A percentile compares a stretch with the other conserved stretches of the same genome.
phyloP scores from a whole-genome alignment of 2,329 filamentous ascomycete genomes.

The Myriosclerotinia scirpicola region DNA sequence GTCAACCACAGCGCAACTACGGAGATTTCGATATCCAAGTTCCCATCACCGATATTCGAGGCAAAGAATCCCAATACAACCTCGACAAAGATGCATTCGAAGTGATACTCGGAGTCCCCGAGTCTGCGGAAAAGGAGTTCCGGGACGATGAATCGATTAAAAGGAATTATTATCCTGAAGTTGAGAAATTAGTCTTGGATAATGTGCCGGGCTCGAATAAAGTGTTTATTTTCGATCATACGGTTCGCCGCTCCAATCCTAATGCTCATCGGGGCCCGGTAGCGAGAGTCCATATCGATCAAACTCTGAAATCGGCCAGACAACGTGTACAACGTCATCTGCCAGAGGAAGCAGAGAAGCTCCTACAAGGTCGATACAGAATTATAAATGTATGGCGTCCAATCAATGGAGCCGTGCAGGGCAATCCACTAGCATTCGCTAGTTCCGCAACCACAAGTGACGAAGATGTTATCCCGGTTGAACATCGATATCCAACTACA shows the following conservation, averaged over 20 bases:
- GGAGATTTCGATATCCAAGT: slow-evolving; percentile 36
- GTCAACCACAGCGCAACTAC: slow-evolving; percentile 38
- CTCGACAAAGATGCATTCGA: slow-evolving; percentile 77
- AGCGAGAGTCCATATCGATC: slow-evolving; percentile 76
- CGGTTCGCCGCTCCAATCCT: slow-evolving; percentile 67
- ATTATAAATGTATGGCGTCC: slow-evolving; percentile 81
- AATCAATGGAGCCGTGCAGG: slow-evolving; percentile 39
- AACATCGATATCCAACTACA: slow-evolving; percentile 40
- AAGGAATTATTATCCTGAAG: slow-evolving; percentile 78
- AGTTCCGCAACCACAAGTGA: slow-evolving; percentile 36
- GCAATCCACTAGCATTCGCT: slow-evolving; percentile 38
- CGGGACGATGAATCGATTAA: slow-evolving; percentile 67
- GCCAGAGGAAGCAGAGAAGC: slow-evolving; percentile 60
- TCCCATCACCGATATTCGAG: slow-evolving; percentile 70
- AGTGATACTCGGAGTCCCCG: slow-evolving; percentile 57
- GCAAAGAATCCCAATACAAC: slow-evolving; percentile 62
- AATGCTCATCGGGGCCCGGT: slow-evolving; percentile 67
- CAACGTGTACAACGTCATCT: slow-evolving; percentile 70
- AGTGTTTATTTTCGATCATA: slow-evolving; percentile 83
- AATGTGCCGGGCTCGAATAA: slow-evolving; percentile 64
- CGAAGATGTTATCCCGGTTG: slow-evolving; percentile 39
- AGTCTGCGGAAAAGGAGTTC: slow-evolving; percentile 61
- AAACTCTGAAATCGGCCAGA: slow-evolving; percentile 65
- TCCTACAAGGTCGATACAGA: slow-evolving; percentile 69
- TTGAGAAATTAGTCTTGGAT: slow-evolving; percentile 68